Evolutionary conservation across 1,284 basidiomycete genomes (phyloP), one percentile per base, ranked within the genome.

Genomic region (Fomitopsis palustris): DNA sequence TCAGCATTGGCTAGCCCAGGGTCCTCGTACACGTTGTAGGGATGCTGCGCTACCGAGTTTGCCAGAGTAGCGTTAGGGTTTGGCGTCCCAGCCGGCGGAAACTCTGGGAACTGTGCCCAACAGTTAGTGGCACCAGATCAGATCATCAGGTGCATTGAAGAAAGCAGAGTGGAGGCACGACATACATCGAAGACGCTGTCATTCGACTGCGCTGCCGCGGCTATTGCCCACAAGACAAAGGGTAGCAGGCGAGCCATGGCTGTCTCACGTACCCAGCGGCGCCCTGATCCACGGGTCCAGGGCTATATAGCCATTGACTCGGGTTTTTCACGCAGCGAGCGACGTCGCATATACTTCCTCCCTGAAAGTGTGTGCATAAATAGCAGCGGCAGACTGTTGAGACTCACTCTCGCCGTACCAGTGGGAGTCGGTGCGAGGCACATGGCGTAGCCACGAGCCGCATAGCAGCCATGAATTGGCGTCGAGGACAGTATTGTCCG

Each of bases 61-160:
- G 64, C 65, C 27, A 65, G 47, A 7, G 62, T 67, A 7, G 63
- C 59, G 37, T 67, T 65, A 9, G 62, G 58, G n/a, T 62, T 61
- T n/a, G 65, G 65, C 14, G 64, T 65, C 55, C 64, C 43, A 17
- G 65, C 61, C 16, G 63, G 65, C 0, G 64, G 65, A 41, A 62
- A 67, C 45, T 67, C 65, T 19, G 64, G 65, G 33, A 63, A 65
- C 64, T 65, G 19, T 3, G 37, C 14, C 42, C 35, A 37, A 9
- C 35, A 37, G 12, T 37, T 8, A 14, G 23, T 16, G 53, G 17
- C 38, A 21, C 27, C n/a, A 29, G 25, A 3, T 41, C 23, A 57
- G 5, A 8, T 4, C 27, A 17, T 21, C 25, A 33, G 16, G 19
- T 37, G 14, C n/a, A n/a, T n/a, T n/a, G 2, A 27, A 27, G 29